phyloP scores from a whole-genome alignment of 1,284 basidiomycete genomes.

The Meira miltonrushii region DNA sequence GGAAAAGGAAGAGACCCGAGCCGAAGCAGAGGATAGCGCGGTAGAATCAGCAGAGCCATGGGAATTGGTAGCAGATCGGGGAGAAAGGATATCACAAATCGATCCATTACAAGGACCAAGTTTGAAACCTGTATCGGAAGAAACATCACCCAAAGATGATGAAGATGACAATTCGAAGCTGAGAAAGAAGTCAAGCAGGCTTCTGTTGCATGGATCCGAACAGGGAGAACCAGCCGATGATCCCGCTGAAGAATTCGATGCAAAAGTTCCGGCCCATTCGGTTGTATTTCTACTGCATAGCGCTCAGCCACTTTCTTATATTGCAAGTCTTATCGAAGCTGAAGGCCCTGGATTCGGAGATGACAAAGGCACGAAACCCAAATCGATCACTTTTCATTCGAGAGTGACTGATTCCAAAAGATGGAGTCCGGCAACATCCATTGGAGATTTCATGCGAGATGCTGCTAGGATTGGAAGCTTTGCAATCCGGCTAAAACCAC shows the following conservation, averaged over 20 bases:
- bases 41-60: conserved; percentile 8
- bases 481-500: conserved; percentile 23
- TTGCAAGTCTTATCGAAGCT: conserved; percentile 36
- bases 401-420: conserved; percentile 33
- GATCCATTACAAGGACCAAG: conserved; percentile 1
- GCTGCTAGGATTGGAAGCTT: conserved; percentile 40
- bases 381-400: conserved; percentile 38
- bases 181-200: conserved; percentile 13
- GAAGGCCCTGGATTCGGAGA: conserved; percentile 28
- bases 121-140: not conserved
- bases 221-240: conserved; percentile 30
- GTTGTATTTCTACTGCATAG: conserved; percentile 41
- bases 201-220: conserved; percentile 24
- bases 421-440: conserved; percentile 43
- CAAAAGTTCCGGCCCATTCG: conserved; percentile 33
- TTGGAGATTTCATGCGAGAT: conserved; percentile 41
- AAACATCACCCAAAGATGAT: not conserved
- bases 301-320: conserved; percentile 40
- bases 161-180: not conserved
- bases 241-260: conserved; percentile 34
- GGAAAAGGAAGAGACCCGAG: not conserved
- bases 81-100: conserved; percentile 14
- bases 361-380: conserved; percentile 18
- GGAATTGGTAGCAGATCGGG: conserved; percentile 13
- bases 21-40: not conserved